Conservation (phyloP, 2,329 filamentous ascomycete genomes). For the Ophiostoma quercus region DNA sequence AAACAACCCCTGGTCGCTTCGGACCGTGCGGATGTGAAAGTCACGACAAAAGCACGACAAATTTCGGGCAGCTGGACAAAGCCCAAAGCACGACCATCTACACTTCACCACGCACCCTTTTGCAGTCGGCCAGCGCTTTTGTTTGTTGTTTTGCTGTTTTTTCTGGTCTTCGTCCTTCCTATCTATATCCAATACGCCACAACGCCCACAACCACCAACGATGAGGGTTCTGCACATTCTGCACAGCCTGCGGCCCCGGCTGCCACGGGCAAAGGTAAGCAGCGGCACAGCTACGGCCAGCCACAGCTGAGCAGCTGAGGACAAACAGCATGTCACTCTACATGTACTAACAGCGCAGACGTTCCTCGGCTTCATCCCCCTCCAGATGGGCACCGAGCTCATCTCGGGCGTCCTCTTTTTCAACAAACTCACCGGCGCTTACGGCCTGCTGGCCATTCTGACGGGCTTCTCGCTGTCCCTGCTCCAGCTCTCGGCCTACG, state of each 20-base stretch:
- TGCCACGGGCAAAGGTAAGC: conserved; percentile 26
- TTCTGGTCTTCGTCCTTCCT: neutral
- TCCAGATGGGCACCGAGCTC: conserved; percentile 80
- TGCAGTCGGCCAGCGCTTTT: neutral
- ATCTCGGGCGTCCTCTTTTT: conserved; percentile 77
- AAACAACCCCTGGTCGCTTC: conserved; percentile 16
- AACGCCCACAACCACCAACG: conserved; percentile 1
- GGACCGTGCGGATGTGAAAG: conserved; percentile 19
- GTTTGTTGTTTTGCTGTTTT: neutral
- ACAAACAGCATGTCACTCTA: neutral
- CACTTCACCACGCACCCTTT: neutral
- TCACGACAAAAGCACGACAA: conserved; percentile 15
- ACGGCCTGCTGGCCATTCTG: conserved; percentile 81
- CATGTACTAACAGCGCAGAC: conserved; percentile 48
- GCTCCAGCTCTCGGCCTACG: conserved; percentile 83
- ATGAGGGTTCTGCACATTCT: conserved; percentile 22
- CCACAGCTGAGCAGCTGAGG: neutral
- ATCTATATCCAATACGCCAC: no score
- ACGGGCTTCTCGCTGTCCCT: conserved; percentile 79
- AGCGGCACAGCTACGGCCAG: neutral
- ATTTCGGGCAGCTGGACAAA: neutral
- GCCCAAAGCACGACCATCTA: neutral
- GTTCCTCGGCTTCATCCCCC: conserved; percentile 78
- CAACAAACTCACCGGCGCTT: conserved; percentile 89
- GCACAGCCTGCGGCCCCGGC: conserved; percentile 28